Conservation (phyloP, 1,139 yeast genomes). For the Pneumocystis murina region DNA sequence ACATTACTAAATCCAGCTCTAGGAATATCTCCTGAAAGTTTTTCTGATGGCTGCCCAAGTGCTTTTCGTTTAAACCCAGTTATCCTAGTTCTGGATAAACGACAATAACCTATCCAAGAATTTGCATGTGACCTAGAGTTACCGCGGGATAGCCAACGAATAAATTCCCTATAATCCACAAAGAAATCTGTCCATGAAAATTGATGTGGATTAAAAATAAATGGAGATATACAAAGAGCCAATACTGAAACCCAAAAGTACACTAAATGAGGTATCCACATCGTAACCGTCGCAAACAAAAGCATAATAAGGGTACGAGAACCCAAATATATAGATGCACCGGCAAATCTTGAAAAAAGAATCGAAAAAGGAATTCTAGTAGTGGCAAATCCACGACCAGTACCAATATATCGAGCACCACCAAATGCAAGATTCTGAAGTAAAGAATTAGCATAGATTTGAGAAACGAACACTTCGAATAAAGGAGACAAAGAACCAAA, state of each 20-base stretch:
- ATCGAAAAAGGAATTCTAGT: conserved; percentile 96
- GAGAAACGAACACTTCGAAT: conserved; percentile 97
- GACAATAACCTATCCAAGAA: conserved; percentile 97
- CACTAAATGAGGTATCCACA: conserved; percentile 92
- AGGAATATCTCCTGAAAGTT: conserved; percentile 83
- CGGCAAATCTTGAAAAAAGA: conserved; percentile 90
- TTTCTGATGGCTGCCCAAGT: conserved; percentile 39
- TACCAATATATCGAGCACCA: conserved; percentile 98
- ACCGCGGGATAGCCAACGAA: conserved; percentile 98
- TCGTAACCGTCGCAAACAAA: conserved; percentile 78
- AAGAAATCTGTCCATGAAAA: conserved; percentile 98
- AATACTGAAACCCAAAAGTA: conserved; percentile 98
- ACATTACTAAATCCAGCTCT: conserved; percentile 88
- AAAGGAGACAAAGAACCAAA: conserved; percentile 80
- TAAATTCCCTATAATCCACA: conserved; percentile 94
- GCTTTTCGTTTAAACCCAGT: conserved; percentile 96
- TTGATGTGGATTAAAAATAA: conserved; percentile 94
- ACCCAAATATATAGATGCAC: conserved; percentile 92
- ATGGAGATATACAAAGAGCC: conserved; percentile 85
- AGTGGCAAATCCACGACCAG: conserved; percentile 99
- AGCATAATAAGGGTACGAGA: conserved; percentile 81
- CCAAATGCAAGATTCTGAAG: conserved; percentile 89
- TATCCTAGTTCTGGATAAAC: conserved; percentile 88
- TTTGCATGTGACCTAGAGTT: conserved; percentile 97
- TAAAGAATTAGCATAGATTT: conserved; percentile 84